Conservation (phyloP, 768 basidiomycete genomes). For the Xerocomus spinulosus region DNA sequence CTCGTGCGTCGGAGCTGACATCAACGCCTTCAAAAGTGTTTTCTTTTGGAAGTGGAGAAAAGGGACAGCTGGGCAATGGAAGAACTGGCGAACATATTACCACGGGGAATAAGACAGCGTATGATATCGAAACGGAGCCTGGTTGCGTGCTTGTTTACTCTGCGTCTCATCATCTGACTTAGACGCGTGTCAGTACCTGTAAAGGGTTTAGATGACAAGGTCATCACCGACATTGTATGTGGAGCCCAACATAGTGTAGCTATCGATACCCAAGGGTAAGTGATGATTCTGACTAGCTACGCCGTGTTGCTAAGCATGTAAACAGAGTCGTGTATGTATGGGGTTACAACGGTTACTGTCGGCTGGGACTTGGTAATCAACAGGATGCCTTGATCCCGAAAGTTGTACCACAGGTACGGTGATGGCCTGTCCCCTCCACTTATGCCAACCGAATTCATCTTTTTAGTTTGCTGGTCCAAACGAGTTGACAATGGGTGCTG, state of each 20-base stretch:
- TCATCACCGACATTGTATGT: conserved; percentile 76
- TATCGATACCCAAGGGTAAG: conserved; percentile 70
- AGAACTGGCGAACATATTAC: conserved; percentile 89
- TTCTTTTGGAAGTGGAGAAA: conserved; percentile 86
- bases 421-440: conserved; percentile 1
- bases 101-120: conserved; percentile 79
- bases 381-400: conserved; percentile 78
- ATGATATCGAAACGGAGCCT: conserved; percentile 70
- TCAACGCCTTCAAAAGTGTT: conserved; percentile 55
- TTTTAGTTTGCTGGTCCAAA: conserved; percentile 73
- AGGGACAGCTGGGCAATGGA: conserved; percentile 91
- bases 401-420: conserved; percentile 66
- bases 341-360: conserved; percentile 90
- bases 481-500: conserved; percentile 52
- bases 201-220: conserved; percentile 70
- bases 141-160: conserved; percentile 38
- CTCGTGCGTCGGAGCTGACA: neutral
- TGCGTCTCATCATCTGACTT: conserved; percentile 1
- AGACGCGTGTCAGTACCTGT: conserved; percentile 52
- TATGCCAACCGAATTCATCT: neutral
- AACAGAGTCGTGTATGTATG: conserved; percentile 72
- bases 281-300: neutral
- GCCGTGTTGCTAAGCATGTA: conserved; percentile 7
- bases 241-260: conserved; percentile 88
- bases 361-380: conserved; percentile 85